Percentiles rank a stretch among this genome's conserved stretches.
phyloP scores from a whole-genome alignment of 202 grass and related monocot genomes.

The Musa balbisiana region DNA sequence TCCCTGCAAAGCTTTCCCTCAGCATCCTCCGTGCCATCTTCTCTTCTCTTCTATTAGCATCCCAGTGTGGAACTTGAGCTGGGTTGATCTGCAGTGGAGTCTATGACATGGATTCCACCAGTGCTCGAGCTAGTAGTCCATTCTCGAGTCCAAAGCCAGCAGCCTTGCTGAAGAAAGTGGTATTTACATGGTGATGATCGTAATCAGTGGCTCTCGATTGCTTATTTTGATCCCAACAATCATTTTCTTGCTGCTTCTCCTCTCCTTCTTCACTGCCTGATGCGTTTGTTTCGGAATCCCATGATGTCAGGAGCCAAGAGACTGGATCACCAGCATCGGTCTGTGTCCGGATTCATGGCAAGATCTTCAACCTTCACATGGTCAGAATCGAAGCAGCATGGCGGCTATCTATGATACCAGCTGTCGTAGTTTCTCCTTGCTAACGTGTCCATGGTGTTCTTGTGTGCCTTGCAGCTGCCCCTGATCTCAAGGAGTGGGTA shows the following conservation, averaged over 20 bases:
- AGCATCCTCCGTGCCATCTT: background rate
- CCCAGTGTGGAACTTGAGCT: no score
- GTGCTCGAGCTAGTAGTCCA: constrained; percentile 36
- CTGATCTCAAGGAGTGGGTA: constrained; percentile 53
- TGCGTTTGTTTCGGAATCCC: no score
- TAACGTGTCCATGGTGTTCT: constrained; percentile 1
- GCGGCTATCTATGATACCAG: background rate
- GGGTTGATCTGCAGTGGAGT: no score
- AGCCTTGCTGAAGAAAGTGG: constrained; percentile 52
- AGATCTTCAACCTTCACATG: constrained; percentile 67
- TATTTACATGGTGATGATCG: constrained; percentile 48
- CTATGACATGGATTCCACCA: constrained; percentile 33
- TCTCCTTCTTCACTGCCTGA: background rate
- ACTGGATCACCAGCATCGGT: constrained; percentile 47
- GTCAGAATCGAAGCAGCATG: constrained; percentile 19
- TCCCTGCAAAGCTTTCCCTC: no score
- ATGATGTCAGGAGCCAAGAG: constrained; percentile 42
- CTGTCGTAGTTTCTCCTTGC: background rate
- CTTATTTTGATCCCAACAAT: no score
- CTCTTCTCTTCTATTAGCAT: background rate
- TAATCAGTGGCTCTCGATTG: no score
- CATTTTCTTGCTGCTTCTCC: no score
- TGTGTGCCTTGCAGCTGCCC: constrained; percentile 35
- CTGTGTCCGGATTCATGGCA: constrained; percentile 35
- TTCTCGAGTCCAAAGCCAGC: constrained; percentile 51